A percentile compares a stretch with the other conserved stretches of the same genome.
These are phyloP conservation scores for Loxodes magnus DNA, from an alignment of 73 alveolate genomes.

Conservation along the genomic window DNA sequence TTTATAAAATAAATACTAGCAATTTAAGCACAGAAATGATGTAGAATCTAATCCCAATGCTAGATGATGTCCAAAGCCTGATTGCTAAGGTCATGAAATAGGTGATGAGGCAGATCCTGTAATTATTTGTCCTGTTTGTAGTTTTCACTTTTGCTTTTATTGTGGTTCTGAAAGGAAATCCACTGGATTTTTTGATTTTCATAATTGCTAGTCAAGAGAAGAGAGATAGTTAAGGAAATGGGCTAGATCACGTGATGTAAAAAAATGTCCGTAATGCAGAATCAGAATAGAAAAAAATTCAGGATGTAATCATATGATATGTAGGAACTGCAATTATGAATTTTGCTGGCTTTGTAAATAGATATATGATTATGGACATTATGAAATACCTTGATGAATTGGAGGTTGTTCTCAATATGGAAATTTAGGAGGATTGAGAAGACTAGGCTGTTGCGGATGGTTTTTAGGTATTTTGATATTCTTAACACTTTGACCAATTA, in stretches of 20 bases:
- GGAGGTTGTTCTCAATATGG: too few relatives aligned
- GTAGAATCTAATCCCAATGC: too few relatives aligned
- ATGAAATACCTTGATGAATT: too few relatives aligned
- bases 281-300: constrained; percentile 20
- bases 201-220: not conserved
- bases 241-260: not conserved
- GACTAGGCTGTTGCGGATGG: too few relatives aligned
- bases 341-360: constrained; percentile 27
- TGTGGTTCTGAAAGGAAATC: not conserved
- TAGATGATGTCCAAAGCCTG: constrained; percentile 5
- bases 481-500: too few relatives aligned
- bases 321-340: constrained; percentile 20
- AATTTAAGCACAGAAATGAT: too few relatives aligned
- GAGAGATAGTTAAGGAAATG: not conserved
- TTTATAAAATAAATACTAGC: too few relatives aligned
- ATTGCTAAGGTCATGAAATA: constrained; percentile 3
- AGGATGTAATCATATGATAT: constrained; percentile 34
- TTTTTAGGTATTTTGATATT: too few relatives aligned
- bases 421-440: too few relatives aligned
- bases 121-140: not conserved
- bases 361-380: too few relatives aligned
- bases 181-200: too few relatives aligned
- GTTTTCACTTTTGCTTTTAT: not conserved
- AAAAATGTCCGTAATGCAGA: constrained; percentile 18
- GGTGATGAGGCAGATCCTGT: not conserved